Evolutionary conservation across 2,329 filamentous ascomycete genomes (phyloP).

Genomic region (Davidsoniella australis): DNA sequence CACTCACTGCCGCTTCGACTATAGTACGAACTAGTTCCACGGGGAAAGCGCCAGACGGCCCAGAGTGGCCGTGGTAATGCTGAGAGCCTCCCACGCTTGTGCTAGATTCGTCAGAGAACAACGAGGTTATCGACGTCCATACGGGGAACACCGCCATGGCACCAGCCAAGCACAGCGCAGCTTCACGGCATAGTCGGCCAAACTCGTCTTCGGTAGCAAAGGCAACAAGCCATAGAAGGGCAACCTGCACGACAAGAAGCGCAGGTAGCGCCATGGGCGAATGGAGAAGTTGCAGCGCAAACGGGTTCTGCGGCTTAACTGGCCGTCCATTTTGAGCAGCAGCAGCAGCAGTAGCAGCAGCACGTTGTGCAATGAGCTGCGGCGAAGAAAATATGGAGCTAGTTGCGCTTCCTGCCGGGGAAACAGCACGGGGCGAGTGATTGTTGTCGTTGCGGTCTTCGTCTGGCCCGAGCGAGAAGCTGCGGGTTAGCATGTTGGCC

Average conservation of each 20-base stretch:
- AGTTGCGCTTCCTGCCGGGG: conserved; percentile 3
- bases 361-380: conserved; percentile 6
- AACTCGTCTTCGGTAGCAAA: conserved; percentile 7
- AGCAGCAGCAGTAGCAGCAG: not conserved
- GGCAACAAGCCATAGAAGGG: conserved; percentile 3
- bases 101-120: not conserved
- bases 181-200: conserved; percentile 6
- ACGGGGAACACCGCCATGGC: conserved; percentile 10
- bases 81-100: no score
- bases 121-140: conserved; percentile 8
- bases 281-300: conserved; percentile 9
- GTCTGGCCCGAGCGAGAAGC: conserved; percentile 19
- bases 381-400: conserved; percentile 10
- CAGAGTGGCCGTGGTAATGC: no score
- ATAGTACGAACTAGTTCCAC: not conserved
- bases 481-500: conserved; percentile 21
- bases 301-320: not conserved
- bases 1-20: conserved; percentile 2
- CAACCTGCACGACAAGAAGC: conserved; percentile 5
- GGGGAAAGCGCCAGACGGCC: not conserved
- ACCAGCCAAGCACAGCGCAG: conserved; percentile 7
- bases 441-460: not conserved
- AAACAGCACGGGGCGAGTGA: not conserved
- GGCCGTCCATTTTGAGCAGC: not conserved
- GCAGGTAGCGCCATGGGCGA: conserved; percentile 9